Base-by-base conservation (phyloP, 805 yeast species). In the Kodamaea hsintzibuensis region DNA sequence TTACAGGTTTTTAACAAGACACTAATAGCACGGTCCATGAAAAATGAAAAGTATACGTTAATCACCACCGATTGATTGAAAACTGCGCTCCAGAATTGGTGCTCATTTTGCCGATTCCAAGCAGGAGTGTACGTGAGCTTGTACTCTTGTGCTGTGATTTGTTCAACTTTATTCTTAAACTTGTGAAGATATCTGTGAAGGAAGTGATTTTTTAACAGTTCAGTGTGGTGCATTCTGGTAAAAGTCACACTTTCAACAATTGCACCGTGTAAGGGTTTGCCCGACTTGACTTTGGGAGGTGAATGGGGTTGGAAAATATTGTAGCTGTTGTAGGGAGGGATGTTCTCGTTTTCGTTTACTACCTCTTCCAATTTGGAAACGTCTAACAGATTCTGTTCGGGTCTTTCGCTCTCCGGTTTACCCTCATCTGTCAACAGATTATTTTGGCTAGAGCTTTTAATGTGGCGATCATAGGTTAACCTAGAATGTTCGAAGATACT, bases 21-120 rank as follows among this genome's bases (percentile, higher is more conserved):
- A 50, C 69, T 74, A 43, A 73, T 60, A 0, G 77, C 65, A 48
- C 72, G 64, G 51, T 74, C 78, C 59, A 74, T 67, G 55, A 74
- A 68, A 54, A 73, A 74, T 2, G 66, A 64, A 55, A 67, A 70
- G 52, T 72, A 73, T 7, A 71, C 61, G 37, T 69, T 63, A 42
- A 71, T 59, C 3, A 62, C 58, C 2, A 63, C 61, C 16, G 71
- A 64, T 46, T 65, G 68, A 46, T 67, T 60, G 53, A 68, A 68
- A 19, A 73, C 53, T 0, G 64, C 52, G n/a, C 59, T 55, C 79
- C 78, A 74, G 44, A 74, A 61, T 18, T 42, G 49, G 33, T 62
- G 57, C 17, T 56, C 59, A 47, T 61, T 62, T 7, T 54, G 47
- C 14, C 60, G 57, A 13, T 52, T 51, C 71, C 74, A 71, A 1